Conservation (phyloP, 179 eudicot genomes). For the Dionaea muscipula region DNA sequence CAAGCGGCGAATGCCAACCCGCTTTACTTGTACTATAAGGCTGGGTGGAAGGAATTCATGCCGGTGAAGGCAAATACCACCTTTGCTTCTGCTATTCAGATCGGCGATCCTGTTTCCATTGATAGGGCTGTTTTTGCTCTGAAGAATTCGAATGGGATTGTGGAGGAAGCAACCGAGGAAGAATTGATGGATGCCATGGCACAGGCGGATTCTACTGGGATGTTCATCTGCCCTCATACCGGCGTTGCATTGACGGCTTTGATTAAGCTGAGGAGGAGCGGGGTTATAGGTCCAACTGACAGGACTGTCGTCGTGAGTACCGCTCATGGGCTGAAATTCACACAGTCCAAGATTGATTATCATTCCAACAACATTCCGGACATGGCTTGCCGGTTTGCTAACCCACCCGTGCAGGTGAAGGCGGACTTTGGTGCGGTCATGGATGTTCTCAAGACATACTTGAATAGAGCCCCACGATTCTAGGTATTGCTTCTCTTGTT, state of each 20-base stretch:
- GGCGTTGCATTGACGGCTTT: constrained; percentile 79
- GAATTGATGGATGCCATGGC: constrained; percentile 97
- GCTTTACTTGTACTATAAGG: constrained; percentile 50
- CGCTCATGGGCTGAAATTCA: constrained; percentile 81
- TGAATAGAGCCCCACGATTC: constrained; percentile 24
- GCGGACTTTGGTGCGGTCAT: constrained; percentile 78
- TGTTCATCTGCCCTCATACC: constrained; percentile 90
- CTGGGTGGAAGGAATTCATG: constrained; percentile 65
- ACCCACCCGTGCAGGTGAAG: constrained; percentile 65
- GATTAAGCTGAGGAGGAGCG: constrained; percentile 48
- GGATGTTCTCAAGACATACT: constrained; percentile 65
- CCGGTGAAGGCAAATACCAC: constrained; percentile 54
- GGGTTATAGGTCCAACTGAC: constrained; percentile 56
- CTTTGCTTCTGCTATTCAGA: constrained; percentile 82
- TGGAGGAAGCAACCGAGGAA: constrained; percentile 88
- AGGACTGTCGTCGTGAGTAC: constrained; percentile 90
- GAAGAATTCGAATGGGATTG: constrained; percentile 62
- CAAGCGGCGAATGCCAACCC: constrained; percentile 85
- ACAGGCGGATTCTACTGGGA: constrained; percentile 79
- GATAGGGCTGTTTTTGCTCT: constrained; percentile 75
- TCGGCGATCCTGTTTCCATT: constrained; percentile 82
- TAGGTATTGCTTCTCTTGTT: constrained; percentile 11
- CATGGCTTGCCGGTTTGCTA: constrained; percentile 60
- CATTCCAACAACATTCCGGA: constrained; percentile 58
- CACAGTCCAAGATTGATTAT: constrained; percentile 72